Conservation (phyloP, 2,329 filamentous ascomycete genomes). For the Talaromyces atroroseus region DNA sequence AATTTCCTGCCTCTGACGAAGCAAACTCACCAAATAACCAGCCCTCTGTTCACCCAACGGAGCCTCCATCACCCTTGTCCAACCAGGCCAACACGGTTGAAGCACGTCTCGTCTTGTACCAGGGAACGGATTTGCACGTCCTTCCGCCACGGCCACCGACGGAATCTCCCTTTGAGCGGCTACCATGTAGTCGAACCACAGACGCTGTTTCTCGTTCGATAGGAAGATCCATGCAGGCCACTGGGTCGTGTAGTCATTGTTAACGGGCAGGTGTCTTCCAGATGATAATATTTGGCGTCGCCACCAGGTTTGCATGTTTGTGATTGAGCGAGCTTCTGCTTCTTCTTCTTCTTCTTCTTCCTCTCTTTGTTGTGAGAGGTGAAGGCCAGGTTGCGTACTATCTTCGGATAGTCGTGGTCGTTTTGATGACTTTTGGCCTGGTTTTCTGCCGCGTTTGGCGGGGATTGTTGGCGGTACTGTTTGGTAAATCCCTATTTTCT, state of each 20-base stretch:
- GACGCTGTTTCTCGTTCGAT: neutral
- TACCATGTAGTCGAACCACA: neutral
- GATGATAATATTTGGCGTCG: neutral
- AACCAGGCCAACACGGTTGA: neutral
- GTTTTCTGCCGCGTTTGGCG: neutral
- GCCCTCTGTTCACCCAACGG: neutral
- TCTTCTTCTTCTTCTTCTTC: neutral
- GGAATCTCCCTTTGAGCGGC: neutral
- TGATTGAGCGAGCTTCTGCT: neutral
- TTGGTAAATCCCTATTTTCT: neutral
- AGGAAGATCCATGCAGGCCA: neutral
- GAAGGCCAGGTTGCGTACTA: neutral
- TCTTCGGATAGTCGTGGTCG: neutral
- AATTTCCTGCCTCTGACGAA: neutral
- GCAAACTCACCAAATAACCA: neutral
- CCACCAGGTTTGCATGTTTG: neutral
- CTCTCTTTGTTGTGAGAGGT: neutral
- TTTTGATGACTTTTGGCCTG: neutral
- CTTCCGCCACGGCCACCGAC: neutral
- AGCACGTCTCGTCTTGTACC: neutral
- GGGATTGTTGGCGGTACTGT: neutral
- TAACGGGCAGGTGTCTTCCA: neutral
- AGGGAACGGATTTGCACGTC: too few species aligned
- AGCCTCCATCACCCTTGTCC: neutral
- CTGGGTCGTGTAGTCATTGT: neutral